Conservation (phyloP, 2,329 filamentous ascomycete genomes). For the Aspergillus pseudonomiae region DNA sequence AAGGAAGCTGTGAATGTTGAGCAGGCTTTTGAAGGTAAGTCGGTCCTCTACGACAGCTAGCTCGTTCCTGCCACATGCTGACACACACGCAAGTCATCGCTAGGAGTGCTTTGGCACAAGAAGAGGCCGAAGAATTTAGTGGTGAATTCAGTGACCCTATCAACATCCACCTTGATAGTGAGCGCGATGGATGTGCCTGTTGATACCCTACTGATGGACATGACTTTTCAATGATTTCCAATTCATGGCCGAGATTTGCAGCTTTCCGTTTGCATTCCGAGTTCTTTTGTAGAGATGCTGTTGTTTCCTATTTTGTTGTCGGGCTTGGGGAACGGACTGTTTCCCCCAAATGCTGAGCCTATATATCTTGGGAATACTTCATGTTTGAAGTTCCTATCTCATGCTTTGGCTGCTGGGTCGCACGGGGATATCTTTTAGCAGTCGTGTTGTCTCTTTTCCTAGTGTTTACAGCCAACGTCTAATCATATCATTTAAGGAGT, state of each 20-base stretch:
- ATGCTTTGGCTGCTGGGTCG: constrained; percentile 18
- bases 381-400: constrained; percentile 19
- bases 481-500: constrained; percentile 28
- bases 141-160: constrained; percentile 98
- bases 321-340: constrained; percentile 14
- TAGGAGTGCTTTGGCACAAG: constrained; percentile 90
- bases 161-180: constrained; percentile 95
- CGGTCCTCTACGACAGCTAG: not conserved
- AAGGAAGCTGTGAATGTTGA: constrained; percentile 99
- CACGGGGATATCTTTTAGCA: constrained; percentile 19
- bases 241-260: constrained; percentile 22
- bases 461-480: constrained; percentile 17
- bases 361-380: constrained; percentile 21
- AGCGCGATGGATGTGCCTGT: constrained; percentile 90
- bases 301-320: not conserved
- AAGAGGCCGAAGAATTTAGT: constrained; percentile 97
- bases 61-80: constrained; percentile 8
- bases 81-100: constrained; percentile 73
- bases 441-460: constrained; percentile 14
- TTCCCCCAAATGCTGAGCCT: constrained; percentile 15
- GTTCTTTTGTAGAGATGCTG: constrained; percentile 21
- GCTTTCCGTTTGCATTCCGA: constrained; percentile 17
- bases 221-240: constrained; percentile 29
- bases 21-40: constrained; percentile 73
- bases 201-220: constrained; percentile 51